Evolutionary conservation across 2,329 filamentous ascomycete genomes (phyloP), one percentile per base, ranked within the genome.

Genomic region (Hypoxylon rubiginosum): DNA sequence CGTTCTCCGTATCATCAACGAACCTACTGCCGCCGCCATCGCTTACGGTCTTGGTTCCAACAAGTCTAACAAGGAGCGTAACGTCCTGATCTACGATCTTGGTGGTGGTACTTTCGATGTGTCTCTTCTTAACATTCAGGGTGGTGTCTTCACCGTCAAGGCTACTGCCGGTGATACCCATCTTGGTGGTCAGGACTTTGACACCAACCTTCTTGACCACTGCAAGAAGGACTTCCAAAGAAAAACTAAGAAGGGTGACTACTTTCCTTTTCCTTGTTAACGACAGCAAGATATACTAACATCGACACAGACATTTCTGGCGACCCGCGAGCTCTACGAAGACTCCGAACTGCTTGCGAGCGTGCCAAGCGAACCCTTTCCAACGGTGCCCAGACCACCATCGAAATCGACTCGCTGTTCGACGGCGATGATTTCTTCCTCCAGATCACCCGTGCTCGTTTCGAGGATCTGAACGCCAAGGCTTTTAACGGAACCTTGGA

Each of bases 31-130:
- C 75, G 96, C 96, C 69, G 96, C 96, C 76, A 98, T 98, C 78
- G 96, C 96, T 77, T 99, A 99, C 83, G 96, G 96, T 89, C 92
- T 99, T 68, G 94, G 94, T 79, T 88, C 93, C 74, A 94, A 93
- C 86, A 97, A 97, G 88, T 92, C 93, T 58, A 92, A 92, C 82
- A 97, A 97, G 89, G 96, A 98, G 89, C 93, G 96, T 79, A 97
- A 98, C 82, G 95, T 99, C 79, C 89, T 99, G 75, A 98, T 99
- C 87, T 99, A 98, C 88, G 96, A 99, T 91, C 91, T 99, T 71
- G 96, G 96, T 89, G 96, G 96, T 89, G 96, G 96, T 89, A 99
- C 96, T 82, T 99, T 99, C 85, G 96, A 99, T 97, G 96, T 99
- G 28, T 98, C 96, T 71, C 93, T 98, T 74, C 90, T 99, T 49